These are phyloP conservation scores for Hortaea werneckii DNA, from an alignment of 2,329 filamentous ascomycete genomes.

Conservation along the genomic window DNA sequence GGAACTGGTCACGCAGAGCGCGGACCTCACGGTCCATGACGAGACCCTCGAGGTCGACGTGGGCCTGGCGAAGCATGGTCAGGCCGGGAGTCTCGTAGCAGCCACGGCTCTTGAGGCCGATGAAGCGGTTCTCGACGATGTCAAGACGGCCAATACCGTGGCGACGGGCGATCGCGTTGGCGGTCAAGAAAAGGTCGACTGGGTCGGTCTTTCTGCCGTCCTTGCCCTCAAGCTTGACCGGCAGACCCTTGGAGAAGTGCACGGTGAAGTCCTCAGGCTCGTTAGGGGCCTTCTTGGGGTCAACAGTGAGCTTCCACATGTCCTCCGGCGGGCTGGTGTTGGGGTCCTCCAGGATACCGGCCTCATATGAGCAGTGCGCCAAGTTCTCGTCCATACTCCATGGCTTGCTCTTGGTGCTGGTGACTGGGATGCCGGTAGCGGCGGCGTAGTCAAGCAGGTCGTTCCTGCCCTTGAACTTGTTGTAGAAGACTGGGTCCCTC, in stretches of 20 bases:
- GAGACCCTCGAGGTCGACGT: conserved; percentile 55
- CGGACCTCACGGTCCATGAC: conserved; percentile 60
- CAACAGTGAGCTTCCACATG: conserved; percentile 66
- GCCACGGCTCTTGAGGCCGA: conserved; percentile 69
- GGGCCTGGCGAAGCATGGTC: conserved; percentile 46
- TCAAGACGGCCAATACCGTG: conserved; percentile 73
- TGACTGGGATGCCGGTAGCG: conserved; percentile 58
- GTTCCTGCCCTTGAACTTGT: conserved; percentile 59
- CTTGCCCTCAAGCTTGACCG: conserved; percentile 53
- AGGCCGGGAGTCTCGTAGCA: conserved; percentile 64
- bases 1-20: conserved; percentile 59
- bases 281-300: conserved; percentile 60
- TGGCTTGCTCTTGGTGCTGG: conserved; percentile 61
- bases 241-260: conserved; percentile 65
- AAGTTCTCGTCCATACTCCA: conserved; percentile 62
- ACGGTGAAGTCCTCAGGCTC: conserved; percentile 61
- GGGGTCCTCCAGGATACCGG: conserved; percentile 61
- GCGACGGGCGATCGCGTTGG: conserved; percentile 60
- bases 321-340: conserved; percentile 58
- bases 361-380: conserved; percentile 72
- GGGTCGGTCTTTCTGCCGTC: conserved; percentile 50
- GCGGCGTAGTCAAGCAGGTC: conserved; percentile 64
- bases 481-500: conserved; percentile 59
- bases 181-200: conserved; percentile 60
- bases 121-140: conserved; percentile 74